A percentile compares a stretch with the other conserved stretches of the same genome.
phyloP scores from a whole-genome alignment of 768 basidiomycete genomes.

The Rickenella mellea region DNA sequence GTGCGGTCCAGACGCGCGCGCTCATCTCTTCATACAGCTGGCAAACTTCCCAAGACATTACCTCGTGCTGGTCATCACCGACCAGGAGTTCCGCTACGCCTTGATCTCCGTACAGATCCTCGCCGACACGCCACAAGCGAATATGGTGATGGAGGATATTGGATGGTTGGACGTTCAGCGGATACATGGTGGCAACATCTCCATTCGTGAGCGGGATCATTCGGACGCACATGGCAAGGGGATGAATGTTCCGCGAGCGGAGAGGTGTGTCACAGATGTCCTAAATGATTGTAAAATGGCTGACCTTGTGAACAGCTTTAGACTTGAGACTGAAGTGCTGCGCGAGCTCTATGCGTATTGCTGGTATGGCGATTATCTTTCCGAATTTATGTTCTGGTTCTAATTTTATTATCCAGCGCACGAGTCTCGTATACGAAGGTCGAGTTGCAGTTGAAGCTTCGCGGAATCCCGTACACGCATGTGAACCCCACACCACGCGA shows the following conservation, averaged over 20 bases:
- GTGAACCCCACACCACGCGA: slow-evolving; percentile 35
- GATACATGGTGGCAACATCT: slow-evolving; percentile 41
- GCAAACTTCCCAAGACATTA: slow-evolving; percentile 72
- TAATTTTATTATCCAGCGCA: slow-evolving; percentile 40
- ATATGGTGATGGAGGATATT: slow-evolving; percentile 67
- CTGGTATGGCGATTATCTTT: slow-evolving; percentile 41
- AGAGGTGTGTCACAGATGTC: slow-evolving; percentile 10
- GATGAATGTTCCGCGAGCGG: slow-evolving; percentile 13
- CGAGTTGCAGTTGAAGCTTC: slow-evolving; percentile 78
- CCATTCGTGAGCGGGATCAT: neutral
- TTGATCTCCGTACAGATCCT: slow-evolving; percentile 59
- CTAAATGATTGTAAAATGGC: slow-evolving; percentile 4
- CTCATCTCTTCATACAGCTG: slow-evolving; percentile 68
- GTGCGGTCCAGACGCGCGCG: slow-evolving; percentile 54
- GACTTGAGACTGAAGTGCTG: slow-evolving; percentile 62
- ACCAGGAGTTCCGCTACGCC: slow-evolving; percentile 72
- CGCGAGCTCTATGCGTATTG: slow-evolving; percentile 81
- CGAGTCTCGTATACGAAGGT: slow-evolving; percentile 86
- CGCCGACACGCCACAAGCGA: slow-evolving; percentile 43
- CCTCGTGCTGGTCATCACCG: slow-evolving; percentile 74
- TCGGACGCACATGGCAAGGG: neutral
- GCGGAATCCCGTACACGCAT: slow-evolving; percentile 67
- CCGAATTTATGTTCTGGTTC: neutral
- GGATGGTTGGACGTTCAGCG: slow-evolving; percentile 67
- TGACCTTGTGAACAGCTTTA: slow-evolving; percentile 30